Percentiles rank a stretch among this genome's conserved stretches.
These are phyloP conservation scores for Aspergillus candidus DNA, from an alignment of 2,329 filamentous ascomycete genomes.

Conservation along the genomic window DNA sequence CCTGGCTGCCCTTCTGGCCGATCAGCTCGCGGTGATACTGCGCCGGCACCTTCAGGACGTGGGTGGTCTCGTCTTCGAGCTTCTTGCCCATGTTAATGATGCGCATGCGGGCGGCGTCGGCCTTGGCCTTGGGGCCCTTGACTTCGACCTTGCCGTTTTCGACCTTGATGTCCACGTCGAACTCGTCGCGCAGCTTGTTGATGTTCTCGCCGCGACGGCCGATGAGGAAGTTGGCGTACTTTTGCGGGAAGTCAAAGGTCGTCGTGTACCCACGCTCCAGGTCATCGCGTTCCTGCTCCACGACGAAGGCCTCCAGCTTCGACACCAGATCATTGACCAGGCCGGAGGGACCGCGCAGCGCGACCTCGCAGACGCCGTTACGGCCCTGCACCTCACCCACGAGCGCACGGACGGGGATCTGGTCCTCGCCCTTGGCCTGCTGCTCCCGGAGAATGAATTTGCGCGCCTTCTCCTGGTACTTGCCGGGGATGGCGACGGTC, in stretches of 20 bases:
- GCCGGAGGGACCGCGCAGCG: constrained; percentile 68
- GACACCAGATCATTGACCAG: constrained; percentile 64
- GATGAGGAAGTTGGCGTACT: constrained; percentile 81
- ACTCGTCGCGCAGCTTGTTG: constrained; percentile 62
- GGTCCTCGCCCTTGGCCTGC: constrained; percentile 41
- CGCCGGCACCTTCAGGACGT: constrained; percentile 81
- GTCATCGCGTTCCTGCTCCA: constrained; percentile 85
- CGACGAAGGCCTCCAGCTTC: constrained; percentile 73
- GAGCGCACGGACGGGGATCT: constrained; percentile 53
- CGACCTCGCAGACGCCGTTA: constrained; percentile 47
- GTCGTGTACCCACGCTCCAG: constrained; percentile 84
- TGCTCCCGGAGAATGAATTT: constrained; percentile 55
- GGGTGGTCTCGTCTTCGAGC: constrained; percentile 84
- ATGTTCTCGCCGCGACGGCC: constrained; percentile 63
- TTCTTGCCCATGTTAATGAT: constrained; percentile 74
- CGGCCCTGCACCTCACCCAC: constrained; percentile 36
- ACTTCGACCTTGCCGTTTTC: constrained; percentile 92
- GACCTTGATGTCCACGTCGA: constrained; percentile 75
- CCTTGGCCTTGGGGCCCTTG: constrained; percentile 92
- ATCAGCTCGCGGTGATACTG: constrained; percentile 94
- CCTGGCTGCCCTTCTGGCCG: constrained; percentile 76
- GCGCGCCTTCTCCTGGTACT: constrained; percentile 60
- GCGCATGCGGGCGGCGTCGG: constrained; percentile 75
- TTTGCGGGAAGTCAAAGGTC: constrained; percentile 89
- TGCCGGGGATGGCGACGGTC: constrained; percentile 50